Conservation (phyloP, 148 eudicot genomes). For the Chenopodium quinoa region DNA sequence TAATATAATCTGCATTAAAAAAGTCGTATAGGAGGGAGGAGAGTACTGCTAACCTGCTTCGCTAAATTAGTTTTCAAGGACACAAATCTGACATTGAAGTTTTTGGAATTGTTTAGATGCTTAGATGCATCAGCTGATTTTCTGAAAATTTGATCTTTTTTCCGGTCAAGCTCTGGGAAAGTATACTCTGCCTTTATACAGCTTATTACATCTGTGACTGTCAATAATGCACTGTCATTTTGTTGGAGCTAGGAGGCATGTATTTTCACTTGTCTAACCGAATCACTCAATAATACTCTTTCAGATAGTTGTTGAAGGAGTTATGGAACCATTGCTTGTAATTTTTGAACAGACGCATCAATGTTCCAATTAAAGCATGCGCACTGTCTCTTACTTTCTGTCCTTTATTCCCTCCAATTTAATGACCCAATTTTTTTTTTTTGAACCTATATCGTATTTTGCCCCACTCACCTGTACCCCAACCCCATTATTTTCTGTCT, state of each 20-base stretch:
- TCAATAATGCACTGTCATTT: neutral
- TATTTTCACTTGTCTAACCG: neutral
- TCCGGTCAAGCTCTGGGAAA: neutral
- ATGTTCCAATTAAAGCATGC: neutral
- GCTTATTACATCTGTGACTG: neutral
- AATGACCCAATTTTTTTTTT: neutral
- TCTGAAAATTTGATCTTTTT: neutral
- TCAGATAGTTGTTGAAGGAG: neutral
- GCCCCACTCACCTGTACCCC: neutral
- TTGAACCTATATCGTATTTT: neutral
- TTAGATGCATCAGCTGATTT: neutral
- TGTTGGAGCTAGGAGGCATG: neutral
- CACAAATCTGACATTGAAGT: neutral
- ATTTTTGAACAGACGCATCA: neutral
- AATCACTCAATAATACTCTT: neutral
- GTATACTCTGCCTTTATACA: neutral
- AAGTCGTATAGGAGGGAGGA: neutral
- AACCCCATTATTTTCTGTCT: neutral
- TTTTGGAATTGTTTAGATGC: neutral
- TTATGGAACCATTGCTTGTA: neutral
- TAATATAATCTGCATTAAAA: neutral
- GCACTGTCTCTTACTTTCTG: neutral
- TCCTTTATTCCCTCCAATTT: too few species aligned
- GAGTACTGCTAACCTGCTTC: neutral
- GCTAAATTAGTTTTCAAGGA: neutral